A percentile compares a stretch with the other conserved stretches of the same genome.
These are phyloP conservation scores for Pogostemon cablin DNA, from an alignment of 257 asterid species.

Conservation along the genomic window DNA sequence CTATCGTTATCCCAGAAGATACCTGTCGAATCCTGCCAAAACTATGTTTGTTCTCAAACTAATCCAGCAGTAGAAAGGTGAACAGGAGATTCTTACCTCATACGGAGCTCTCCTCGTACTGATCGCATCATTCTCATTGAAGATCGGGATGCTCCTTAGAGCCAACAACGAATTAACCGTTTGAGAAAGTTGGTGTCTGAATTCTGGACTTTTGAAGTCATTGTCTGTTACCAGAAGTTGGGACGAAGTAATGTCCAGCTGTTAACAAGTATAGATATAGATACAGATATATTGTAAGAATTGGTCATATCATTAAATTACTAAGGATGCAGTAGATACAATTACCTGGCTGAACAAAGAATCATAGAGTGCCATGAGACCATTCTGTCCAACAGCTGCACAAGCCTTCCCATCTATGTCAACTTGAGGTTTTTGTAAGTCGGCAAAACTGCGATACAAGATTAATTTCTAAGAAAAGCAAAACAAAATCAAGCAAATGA, in stretches of 20 bases:
- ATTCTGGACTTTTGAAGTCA: slow-evolving; percentile 69
- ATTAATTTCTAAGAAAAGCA: slow-evolving; percentile 14
- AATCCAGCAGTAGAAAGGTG: background rate
- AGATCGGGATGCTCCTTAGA: slow-evolving; percentile 72
- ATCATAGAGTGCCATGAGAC: slow-evolving; percentile 72
- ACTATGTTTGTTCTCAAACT: background rate
- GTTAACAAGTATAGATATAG: slow-evolving; percentile 25
- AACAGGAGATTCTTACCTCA: slow-evolving; percentile 49
- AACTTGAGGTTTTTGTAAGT: slow-evolving; percentile 68
- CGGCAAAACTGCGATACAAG: slow-evolving; percentile 52
- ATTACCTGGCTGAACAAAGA: slow-evolving; percentile 64
- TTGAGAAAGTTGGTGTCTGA: slow-evolving; percentile 67
- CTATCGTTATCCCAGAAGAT: slow-evolving; percentile 92
- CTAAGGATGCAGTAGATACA: background rate
- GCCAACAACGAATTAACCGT: slow-evolving; percentile 61
- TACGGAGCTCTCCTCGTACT: slow-evolving; percentile 84
- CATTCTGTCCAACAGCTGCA: slow-evolving; percentile 80
- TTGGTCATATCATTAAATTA: too few species aligned
- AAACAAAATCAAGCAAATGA: background rate
- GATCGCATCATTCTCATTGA: slow-evolving; percentile 82
- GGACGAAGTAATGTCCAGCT: slow-evolving; percentile 80
- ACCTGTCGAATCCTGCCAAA: slow-evolving; percentile 71
- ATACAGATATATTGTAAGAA: background rate
- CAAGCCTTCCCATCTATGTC: slow-evolving; percentile 74
- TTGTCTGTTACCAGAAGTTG: slow-evolving; percentile 85